phyloP scores from a whole-genome alignment of 495 filamentous ascomycete species.

The Aspergillus sclerotiicarbonarius region DNA sequence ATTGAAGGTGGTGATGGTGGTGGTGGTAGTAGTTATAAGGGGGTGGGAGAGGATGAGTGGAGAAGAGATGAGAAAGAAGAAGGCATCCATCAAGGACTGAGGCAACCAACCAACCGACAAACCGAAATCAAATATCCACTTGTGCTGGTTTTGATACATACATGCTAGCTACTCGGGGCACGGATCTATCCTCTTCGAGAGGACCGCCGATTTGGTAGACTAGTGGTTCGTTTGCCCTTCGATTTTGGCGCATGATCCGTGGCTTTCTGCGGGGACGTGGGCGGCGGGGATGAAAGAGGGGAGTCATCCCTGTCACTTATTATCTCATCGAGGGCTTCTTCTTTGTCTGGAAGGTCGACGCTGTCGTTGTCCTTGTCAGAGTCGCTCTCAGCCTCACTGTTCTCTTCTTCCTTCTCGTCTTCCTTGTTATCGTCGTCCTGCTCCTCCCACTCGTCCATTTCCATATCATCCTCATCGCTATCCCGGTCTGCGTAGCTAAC shows the following conservation, averaged over 20 bases:
- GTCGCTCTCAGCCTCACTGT: constrained; percentile 18
- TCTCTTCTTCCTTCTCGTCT: constrained; percentile 25
- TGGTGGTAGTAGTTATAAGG: too few relatives aligned
- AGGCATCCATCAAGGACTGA: too few relatives aligned
- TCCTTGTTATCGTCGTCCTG: constrained; percentile 27
- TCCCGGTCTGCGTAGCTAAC: constrained; percentile 56
- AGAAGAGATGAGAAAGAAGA: too few relatives aligned
- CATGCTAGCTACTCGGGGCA: too few relatives aligned
- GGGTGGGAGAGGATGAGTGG: too few relatives aligned
- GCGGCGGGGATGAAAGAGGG: neutral
- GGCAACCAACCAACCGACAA: too few relatives aligned
- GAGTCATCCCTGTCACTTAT: neutral
- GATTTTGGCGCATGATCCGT: constrained; percentile 11
- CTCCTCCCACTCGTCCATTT: constrained; percentile 46
- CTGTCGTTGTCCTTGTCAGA: neutral
- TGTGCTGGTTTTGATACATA: too few relatives aligned
- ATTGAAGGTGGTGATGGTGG: too few relatives aligned
- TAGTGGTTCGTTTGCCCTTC: constrained; percentile 17
- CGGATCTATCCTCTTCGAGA: constrained; percentile 32
- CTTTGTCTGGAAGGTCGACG: too few relatives aligned
- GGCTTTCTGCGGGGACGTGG: constrained; percentile 7
- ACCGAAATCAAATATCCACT: too few relatives aligned
- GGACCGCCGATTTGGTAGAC: constrained; percentile 40
- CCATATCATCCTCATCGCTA: constrained; percentile 58
- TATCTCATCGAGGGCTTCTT: neutral